Evolutionary conservation across 2,329 filamentous ascomycete species (phyloP), one percentile per base, ranked within the genome.

Genomic region (Sporothrix mexicana): DNA sequence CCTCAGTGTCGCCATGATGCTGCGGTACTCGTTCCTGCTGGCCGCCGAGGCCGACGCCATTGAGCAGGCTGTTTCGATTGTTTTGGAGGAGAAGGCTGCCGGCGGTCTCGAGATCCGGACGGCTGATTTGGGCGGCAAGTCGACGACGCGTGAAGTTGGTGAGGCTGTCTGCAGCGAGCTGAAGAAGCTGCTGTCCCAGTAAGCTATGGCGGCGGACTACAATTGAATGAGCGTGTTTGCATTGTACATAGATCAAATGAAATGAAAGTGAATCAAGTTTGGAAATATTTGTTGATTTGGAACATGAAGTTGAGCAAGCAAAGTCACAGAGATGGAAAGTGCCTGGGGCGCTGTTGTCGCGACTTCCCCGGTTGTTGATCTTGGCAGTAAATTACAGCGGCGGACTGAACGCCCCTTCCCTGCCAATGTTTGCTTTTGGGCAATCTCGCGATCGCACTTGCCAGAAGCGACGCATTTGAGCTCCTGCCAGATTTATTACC

Each of bases 1-100:
- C 45, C 85, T 93, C 53, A 93, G 90, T 68, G 82, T 92, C 36
- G 90, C 90, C 72, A 92, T 94, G 91, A 88, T 94, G 85, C 84
- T 94, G 75, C 89, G 92, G 78, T 93, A 93, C 82, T 93, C 91
- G 0, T 85, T 92, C 68, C 84, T 87, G 74, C 84, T 88, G 74
- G 85, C 86, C 7, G 85, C 87, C 9, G 87, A 93, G 76, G 90
- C 91, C 0, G 82, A 84, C 70, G 87, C 88, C 45, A 85, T 93
- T 73, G 91, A 93, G 77, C 83, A 87, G 74, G 90, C 91, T 0
- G 90, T 92, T 2, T 85, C 85, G 74, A 86, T 85, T 30, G 87
- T 90, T 15, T 88, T 93, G 67, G 91, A 93, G 77, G 86, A 86
- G 10, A 79, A 78, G 68, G 76, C 77, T 1, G 72, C 75, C 3